Percentiles rank a stretch among this genome's conserved stretches.
These are phyloP conservation scores for Metschnikowia shivogae DNA, from an alignment of 805 yeast species.

Conservation along the genomic window DNA sequence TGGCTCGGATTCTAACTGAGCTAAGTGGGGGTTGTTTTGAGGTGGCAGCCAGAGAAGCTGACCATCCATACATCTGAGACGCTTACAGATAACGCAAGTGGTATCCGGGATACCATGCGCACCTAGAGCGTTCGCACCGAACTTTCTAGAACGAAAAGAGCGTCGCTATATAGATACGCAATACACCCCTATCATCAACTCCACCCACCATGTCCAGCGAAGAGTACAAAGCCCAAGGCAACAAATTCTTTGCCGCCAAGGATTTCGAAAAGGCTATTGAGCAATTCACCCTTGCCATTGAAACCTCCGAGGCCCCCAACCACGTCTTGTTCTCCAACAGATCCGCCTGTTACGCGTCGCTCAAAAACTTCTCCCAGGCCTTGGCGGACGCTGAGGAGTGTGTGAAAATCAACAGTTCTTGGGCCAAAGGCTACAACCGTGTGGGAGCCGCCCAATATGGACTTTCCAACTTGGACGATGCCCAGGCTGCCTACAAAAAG, in stretches of 20 bases:
- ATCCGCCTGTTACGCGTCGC: conserved; percentile 85
- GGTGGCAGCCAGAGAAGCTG: no score
- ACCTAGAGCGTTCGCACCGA: conserved; percentile 10
- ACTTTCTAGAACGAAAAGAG: conserved; percentile 17
- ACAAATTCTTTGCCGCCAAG: conserved; percentile 86
- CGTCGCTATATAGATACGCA: conserved; percentile 5
- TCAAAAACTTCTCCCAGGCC: conserved; percentile 70
- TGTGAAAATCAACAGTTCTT: conserved; percentile 70
- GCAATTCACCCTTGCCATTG: conserved; percentile 81
- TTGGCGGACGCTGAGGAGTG: conserved; percentile 82
- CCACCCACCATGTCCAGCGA: conserved; percentile 51
- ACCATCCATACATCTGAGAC: no score
- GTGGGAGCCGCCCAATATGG: conserved; percentile 92
- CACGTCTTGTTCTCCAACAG: conserved; percentile 93
- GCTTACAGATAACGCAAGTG: neutral
- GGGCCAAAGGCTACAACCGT: conserved; percentile 96
- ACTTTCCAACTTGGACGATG: conserved; percentile 72
- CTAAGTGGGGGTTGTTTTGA: no score
- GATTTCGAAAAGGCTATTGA: conserved; percentile 79
- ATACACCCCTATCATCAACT: neutral
- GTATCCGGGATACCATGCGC: neutral
- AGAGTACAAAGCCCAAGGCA: conserved; percentile 86
- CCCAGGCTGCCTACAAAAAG: conserved; percentile 65
- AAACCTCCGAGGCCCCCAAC: conserved; percentile 73
- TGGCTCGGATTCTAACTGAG: neutral